Conservation (phyloP, 257 asterid species). For the Penstemon newberryi region DNA sequence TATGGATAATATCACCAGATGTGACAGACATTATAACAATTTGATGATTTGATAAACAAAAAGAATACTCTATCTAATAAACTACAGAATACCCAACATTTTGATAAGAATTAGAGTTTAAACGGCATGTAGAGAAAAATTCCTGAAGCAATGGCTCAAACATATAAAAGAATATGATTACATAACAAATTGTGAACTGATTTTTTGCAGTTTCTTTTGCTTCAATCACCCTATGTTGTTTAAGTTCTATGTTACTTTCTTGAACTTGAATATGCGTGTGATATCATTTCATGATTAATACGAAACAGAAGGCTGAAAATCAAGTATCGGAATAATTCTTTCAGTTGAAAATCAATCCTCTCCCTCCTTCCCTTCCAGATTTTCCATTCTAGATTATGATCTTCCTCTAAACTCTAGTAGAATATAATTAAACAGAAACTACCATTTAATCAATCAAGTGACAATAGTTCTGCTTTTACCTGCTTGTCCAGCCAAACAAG, state of each 20-base stretch:
- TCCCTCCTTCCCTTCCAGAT: no score
- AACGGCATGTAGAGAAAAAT: neutral
- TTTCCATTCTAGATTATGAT: neutral
- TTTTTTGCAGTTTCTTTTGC: no score
- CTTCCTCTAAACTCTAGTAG: constrained; percentile 7
- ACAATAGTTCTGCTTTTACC: constrained; percentile 39
- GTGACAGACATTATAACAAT: neutral
- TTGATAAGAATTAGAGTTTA: neutral
- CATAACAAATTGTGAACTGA: neutral
- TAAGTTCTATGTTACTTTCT: neutral
- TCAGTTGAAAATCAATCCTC: no score
- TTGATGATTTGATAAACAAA: no score
- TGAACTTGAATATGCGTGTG: neutral
- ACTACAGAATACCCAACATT: neutral
- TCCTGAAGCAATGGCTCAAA: neutral
- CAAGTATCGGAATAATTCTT: neutral
- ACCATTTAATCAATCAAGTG: constrained; percentile 9
- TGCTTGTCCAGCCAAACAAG: constrained; percentile 89
- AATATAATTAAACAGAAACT: constrained; percentile 18
- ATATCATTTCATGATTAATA: neutral
- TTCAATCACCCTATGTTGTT: no score
- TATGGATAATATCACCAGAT: no score
- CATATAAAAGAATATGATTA: neutral
- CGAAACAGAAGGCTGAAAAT: neutral
- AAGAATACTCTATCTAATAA: neutral